Evolutionary conservation across 371 early-diverging fungal genomes (phyloP).

Genomic region (Saksenaea vasiformis): DNA sequence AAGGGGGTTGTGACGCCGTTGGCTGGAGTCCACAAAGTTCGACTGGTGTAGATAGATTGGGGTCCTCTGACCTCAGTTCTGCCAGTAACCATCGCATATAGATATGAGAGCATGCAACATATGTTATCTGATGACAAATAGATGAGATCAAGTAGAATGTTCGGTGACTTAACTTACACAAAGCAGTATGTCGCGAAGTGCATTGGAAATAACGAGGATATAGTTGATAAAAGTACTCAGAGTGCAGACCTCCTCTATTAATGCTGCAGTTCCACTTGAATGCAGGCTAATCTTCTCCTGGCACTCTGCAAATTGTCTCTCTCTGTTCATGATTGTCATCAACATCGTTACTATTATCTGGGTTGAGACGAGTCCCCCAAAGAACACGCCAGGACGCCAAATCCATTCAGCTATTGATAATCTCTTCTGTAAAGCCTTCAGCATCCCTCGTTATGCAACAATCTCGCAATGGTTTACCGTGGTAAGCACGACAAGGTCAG

Average conservation of each 20-base stretch:
- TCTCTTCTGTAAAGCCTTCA: slow-evolving; percentile 6
- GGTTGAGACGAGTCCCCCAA: slow-evolving; percentile 18
- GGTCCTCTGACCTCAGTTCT: background rate
- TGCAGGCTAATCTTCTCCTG: background rate
- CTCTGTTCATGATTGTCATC: slow-evolving; percentile 6
- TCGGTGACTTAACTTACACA: background rate
- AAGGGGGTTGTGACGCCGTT: background rate
- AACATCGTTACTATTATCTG: slow-evolving; percentile 6
- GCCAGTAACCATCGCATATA: background rate
- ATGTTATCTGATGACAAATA: background rate
- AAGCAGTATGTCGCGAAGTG: background rate
- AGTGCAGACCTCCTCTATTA: background rate
- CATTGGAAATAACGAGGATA: background rate
- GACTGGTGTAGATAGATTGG: background rate
- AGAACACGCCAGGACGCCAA: slow-evolving; percentile 28
- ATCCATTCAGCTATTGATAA: slow-evolving; percentile 25
- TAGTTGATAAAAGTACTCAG: background rate
- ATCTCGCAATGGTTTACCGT: slow-evolving; percentile 16
- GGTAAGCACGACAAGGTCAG: slow-evolving; percentile 20
- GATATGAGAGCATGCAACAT: background rate
- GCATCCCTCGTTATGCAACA: background rate
- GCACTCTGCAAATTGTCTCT: slow-evolving; percentile 3
- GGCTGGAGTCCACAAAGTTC: background rate
- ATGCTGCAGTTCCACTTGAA: background rate
- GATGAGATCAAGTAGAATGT: background rate